phyloP scores from a whole-genome alignment of 495 filamentous ascomycete species.

The Aspergillus nanangensis region DNA sequence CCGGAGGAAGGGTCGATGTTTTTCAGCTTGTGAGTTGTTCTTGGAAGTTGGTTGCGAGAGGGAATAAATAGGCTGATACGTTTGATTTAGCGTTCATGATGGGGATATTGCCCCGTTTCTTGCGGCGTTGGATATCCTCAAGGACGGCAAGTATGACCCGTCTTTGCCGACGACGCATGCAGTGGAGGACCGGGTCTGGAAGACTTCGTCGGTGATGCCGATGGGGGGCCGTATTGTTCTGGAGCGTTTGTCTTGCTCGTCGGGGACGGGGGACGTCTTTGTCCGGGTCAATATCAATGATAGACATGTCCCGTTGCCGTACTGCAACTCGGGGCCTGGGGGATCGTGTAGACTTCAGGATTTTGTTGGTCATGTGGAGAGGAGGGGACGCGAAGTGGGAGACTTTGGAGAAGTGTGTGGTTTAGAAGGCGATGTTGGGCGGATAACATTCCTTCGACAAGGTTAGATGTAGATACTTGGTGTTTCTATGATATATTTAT shows the following conservation, averaged over 20 bases:
- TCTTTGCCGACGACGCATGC: slow-evolving; percentile 42
- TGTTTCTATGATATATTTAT: background rate
- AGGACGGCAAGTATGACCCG: slow-evolving; percentile 28
- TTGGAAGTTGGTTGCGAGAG: no score
- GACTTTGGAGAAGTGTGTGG: slow-evolving; percentile 30
- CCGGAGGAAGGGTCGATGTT: slow-evolving; percentile 46
- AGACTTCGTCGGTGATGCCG: slow-evolving; percentile 50
- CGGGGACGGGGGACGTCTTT: slow-evolving; percentile 18
- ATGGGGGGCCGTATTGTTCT: slow-evolving; percentile 57
- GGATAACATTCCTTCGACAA: slow-evolving; percentile 27
- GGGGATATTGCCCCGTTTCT: slow-evolving; percentile 56
- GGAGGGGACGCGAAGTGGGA: slow-evolving; percentile 21
- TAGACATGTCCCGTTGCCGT: slow-evolving; percentile 47
- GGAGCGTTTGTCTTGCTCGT: slow-evolving; percentile 46
- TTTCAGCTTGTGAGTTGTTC: slow-evolving; percentile 50
- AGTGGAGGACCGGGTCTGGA: slow-evolving; percentile 42
- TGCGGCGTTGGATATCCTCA: slow-evolving; percentile 49
- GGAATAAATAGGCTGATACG: background rate
- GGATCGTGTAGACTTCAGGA: slow-evolving; percentile 44
- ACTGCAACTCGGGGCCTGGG: slow-evolving; percentile 48
- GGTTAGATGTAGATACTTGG: slow-evolving; percentile 3
- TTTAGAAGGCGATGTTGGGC: slow-evolving; percentile 19
- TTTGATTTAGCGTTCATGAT: slow-evolving; percentile 50
- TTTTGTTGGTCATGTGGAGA: slow-evolving; percentile 40
- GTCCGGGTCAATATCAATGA: slow-evolving; percentile 59